A percentile compares a stretch with the other conserved stretches of the same genome.
Evolutionary conservation across 306 rosid genomes (phyloP).

Genomic region (Vicia villosa): DNA sequence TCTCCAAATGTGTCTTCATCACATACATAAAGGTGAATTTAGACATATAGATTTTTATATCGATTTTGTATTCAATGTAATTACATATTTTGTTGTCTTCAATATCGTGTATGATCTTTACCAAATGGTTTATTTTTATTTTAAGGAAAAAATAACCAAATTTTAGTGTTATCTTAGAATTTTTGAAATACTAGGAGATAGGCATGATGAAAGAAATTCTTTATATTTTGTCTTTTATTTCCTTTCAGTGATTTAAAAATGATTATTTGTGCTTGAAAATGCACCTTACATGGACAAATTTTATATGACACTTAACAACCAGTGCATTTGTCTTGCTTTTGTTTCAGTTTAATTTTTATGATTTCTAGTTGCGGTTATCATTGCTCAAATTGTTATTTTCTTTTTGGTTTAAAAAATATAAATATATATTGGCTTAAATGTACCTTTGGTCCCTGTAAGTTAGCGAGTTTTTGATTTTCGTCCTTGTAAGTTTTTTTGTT

Average conservation of each 20-base stretch:
- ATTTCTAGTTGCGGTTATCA: too few relatives aligned
- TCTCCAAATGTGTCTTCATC: constrained; percentile 39
- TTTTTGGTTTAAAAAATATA: too few relatives aligned
- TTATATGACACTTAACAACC: background rate
- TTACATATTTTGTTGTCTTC: background rate
- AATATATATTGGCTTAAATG: too few relatives aligned
- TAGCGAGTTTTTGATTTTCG: too few relatives aligned
- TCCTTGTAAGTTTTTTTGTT: too few relatives aligned
- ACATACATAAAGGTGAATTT: constrained; percentile 32
- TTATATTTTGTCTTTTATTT: background rate
- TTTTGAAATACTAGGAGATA: background rate
- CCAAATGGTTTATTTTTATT: background rate
- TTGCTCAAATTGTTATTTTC: too few relatives aligned
- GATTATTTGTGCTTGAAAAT: background rate
- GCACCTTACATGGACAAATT: too few relatives aligned
- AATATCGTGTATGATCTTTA: background rate
- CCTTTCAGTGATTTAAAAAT: background rate
- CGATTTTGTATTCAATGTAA: background rate
- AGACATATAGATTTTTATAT: background rate
- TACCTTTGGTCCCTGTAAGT: too few relatives aligned
- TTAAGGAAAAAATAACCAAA: background rate
- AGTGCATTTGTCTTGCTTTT: too few relatives aligned
- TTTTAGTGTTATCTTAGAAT: background rate
- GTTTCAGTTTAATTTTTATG: too few relatives aligned
- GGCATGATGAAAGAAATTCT: background rate